A percentile compares a stretch with the other conserved stretches of the same genome.
These are phyloP conservation scores for Metschnikowia lachancei DNA, from an alignment of 805 yeast genomes.

Conservation along the genomic window DNA sequence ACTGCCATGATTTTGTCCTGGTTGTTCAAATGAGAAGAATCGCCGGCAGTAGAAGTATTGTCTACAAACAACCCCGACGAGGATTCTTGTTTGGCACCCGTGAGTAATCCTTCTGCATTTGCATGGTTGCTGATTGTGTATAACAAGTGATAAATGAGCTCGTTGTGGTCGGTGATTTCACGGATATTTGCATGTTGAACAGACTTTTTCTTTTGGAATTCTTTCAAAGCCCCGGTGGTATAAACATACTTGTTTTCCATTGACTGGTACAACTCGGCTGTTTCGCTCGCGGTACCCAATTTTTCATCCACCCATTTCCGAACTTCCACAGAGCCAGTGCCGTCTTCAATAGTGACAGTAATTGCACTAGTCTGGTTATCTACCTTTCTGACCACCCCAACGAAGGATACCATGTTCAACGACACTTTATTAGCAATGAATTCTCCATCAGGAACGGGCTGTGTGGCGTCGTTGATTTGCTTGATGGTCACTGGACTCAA, in stretches of 20 bases:
- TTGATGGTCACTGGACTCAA: conserved; percentile 70
- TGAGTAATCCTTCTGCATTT: conserved; percentile 49
- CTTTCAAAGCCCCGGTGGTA: conserved; percentile 48
- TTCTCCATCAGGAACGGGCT: conserved; percentile 65
- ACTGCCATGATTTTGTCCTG: conserved; percentile 49
- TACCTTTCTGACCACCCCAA: conserved; percentile 69
- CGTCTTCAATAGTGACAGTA: conserved; percentile 67
- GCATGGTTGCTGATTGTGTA: conserved; percentile 60
- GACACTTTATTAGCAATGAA: conserved; percentile 59
- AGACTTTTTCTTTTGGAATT: conserved; percentile 61
- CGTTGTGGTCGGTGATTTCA: conserved; percentile 60
- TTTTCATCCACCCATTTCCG: conserved; percentile 54
- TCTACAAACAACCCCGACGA: conserved; percentile 32
- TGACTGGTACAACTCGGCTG: conserved; percentile 32
- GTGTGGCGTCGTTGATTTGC: conserved; percentile 62
- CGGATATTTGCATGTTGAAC: conserved; percentile 62
- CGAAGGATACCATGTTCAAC: conserved; percentile 58
- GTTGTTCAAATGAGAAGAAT: conserved; percentile 20
- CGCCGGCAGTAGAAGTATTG: conserved; percentile 19
- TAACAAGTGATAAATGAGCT: conserved; percentile 64
- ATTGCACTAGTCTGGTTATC: conserved; percentile 56
- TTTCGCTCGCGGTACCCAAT: conserved; percentile 29
- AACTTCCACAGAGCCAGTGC: conserved; percentile 60
- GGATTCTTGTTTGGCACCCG: conserved; percentile 20
- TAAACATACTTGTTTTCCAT: conserved; percentile 57